phyloP scores from a whole-genome alignment of 495 filamentous ascomycete species.

The Jackrogersella minutella region DNA sequence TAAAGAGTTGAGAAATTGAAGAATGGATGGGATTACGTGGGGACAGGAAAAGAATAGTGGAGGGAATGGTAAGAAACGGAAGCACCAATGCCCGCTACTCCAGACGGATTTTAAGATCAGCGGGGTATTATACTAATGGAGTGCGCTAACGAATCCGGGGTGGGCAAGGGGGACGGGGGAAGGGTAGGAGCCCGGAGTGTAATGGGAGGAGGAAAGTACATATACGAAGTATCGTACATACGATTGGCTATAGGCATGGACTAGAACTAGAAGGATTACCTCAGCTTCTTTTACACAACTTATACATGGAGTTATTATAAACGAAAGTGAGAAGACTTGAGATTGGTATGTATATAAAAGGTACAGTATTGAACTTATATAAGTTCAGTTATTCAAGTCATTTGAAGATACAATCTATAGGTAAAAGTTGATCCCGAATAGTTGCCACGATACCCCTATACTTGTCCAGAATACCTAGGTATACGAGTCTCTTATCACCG shows the following conservation, averaged over 20 bases:
- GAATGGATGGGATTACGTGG: constrained; percentile 28
- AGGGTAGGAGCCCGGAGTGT: too few relatives aligned
- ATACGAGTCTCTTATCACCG: not conserved
- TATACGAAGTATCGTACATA: constrained; percentile 14
- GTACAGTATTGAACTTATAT: too few relatives aligned
- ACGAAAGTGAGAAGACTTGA: too few relatives aligned
- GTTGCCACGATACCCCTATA: too few relatives aligned
- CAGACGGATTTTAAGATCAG: constrained; percentile 38
- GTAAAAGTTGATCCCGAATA: not conserved
- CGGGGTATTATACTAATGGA: constrained; percentile 40
- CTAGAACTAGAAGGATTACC: too few relatives aligned
- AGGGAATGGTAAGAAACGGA: constrained; percentile 41
- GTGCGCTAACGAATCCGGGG: constrained; percentile 40
- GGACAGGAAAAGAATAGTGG: constrained; percentile 30
- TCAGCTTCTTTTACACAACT: too few relatives aligned
- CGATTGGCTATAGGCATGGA: not conserved
- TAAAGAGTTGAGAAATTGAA: constrained; percentile 23
- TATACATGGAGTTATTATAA: too few relatives aligned
- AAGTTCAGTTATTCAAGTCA: too few relatives aligned
- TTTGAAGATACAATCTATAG: not conserved
- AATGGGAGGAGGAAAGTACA: too few relatives aligned
- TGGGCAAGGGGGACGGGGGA: constrained; percentile 27
- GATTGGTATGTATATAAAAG: too few relatives aligned
- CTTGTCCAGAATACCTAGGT: too few relatives aligned
- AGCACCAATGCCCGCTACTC: constrained; percentile 42